Conservation (phyloP, 2,329 filamentous ascomycete species). For the Neophaeococcomyces aloes region DNA sequence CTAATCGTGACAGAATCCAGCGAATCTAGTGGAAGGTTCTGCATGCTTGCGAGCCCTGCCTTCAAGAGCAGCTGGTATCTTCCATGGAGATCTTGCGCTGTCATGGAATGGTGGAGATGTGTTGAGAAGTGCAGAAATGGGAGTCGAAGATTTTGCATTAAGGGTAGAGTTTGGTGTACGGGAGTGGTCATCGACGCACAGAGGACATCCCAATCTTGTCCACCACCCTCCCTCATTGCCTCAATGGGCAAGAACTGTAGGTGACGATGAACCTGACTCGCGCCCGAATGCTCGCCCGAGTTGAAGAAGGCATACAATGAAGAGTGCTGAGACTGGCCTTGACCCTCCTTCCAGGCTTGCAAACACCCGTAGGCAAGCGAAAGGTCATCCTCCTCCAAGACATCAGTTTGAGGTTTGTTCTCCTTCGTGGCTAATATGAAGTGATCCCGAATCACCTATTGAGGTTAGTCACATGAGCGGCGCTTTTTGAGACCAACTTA, state of each 20-base stretch:
- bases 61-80: conserved; percentile 36
- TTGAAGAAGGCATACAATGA: conserved; percentile 41
- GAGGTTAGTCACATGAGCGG: too few relatives aligned
- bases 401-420: conserved; percentile 34
- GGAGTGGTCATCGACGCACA: conserved; percentile 32
- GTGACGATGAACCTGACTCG: conserved; percentile 39
- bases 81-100: conserved; percentile 24
- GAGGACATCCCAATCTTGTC: conserved; percentile 37
- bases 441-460: conserved; percentile 32
- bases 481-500: too few relatives aligned
- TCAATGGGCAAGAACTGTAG: conserved; percentile 39
- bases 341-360: conserved; percentile 28
- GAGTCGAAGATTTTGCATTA: conserved; percentile 38
- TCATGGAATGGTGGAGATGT: conserved; percentile 9
- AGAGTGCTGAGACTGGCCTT: conserved; percentile 14
- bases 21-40: background rate
- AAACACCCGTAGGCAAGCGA: conserved; percentile 33
- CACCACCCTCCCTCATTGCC: conserved; percentile 27
- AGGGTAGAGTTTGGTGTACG: conserved; percentile 31
- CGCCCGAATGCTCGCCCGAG: conserved; percentile 38
- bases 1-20: conserved; percentile 11
- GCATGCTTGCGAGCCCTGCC: conserved; percentile 18
- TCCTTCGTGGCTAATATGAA: conserved; percentile 39
- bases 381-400: conserved; percentile 35
- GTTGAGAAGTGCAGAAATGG: conserved; percentile 19